These are phyloP conservation scores for Pestalotiopsis sp. DNA, from an alignment of 2,329 filamentous ascomycete genomes.

Conservation along the genomic window DNA sequence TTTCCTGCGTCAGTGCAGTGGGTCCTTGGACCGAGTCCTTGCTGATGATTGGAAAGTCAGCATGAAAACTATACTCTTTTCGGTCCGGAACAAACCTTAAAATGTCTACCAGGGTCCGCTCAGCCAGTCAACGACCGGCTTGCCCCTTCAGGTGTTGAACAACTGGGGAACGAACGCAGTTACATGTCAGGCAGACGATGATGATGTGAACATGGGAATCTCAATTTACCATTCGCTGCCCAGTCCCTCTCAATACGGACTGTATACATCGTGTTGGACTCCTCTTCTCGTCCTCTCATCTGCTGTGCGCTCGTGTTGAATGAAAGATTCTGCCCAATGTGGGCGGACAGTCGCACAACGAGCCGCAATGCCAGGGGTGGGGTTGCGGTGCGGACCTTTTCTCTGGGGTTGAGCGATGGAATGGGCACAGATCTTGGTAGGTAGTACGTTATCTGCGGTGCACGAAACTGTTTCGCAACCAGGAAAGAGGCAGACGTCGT, in stretches of 20 bases:
- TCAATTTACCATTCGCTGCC: not conserved
- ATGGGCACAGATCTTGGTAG: not conserved
- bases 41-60: not conserved
- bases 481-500: not conserved
- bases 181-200: not conserved
- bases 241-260: not conserved
- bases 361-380: not conserved
- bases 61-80: not conserved
- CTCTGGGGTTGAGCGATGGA: not conserved
- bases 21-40: not conserved
- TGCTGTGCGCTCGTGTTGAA: not conserved
- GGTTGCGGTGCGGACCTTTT: not conserved
- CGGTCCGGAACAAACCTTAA: slow-evolving; percentile 17
- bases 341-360: not conserved
- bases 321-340: not conserved
- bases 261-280: not conserved
- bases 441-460: not conserved
- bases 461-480: not conserved
- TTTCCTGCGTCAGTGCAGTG: not conserved
- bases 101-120: not conserved
- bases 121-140: not conserved
- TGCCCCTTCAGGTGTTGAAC: not conserved
- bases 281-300: not conserved
- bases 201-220: not conserved
- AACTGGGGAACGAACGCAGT: not conserved